Conservation (phyloP, 1,284 basidiomycete species). For the Rhodofomes roseus region DNA sequence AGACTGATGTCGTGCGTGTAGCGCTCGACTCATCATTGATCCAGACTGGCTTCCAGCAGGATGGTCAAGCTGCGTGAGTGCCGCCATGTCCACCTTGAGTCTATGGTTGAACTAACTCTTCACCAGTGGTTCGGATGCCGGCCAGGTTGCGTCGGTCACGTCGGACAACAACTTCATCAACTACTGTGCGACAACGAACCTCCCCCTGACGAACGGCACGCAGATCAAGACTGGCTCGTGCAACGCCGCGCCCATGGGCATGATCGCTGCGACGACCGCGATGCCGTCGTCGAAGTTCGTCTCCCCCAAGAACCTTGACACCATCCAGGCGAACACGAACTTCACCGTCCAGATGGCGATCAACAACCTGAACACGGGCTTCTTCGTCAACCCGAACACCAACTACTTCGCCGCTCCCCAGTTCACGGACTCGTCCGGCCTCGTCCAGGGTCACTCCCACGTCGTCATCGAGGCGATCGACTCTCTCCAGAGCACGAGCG, state of each 20-base stretch:
- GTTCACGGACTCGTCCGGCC: constrained; percentile 33
- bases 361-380: constrained; percentile 42
- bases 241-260: constrained; percentile 55
- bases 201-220: constrained; percentile 57
- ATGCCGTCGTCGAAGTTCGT: constrained; percentile 56
- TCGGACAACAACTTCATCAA: constrained; percentile 74
- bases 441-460: constrained; percentile 56
- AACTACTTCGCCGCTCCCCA: constrained; percentile 53
- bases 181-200: constrained; percentile 52
- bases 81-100: constrained; percentile 21
- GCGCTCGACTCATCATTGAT: constrained; percentile 54
- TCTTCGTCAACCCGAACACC: constrained; percentile 49
- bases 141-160: constrained; percentile 57
- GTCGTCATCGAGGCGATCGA: constrained; percentile 49
- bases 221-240: constrained; percentile 57
- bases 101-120: neutral
- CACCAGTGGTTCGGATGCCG: constrained; percentile 34
- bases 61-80: constrained; percentile 38
- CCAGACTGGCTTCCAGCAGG: constrained; percentile 45
- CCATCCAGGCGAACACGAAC: constrained; percentile 39
- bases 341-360: constrained; percentile 50
- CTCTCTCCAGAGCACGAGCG: constrained; percentile 39
- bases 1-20: constrained; percentile 16
- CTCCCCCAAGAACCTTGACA: constrained; percentile 44
- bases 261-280: constrained; percentile 41